phyloP scores from a whole-genome alignment of 176 grass and related monocot species.

The Dendrocalamus sinicus region DNA sequence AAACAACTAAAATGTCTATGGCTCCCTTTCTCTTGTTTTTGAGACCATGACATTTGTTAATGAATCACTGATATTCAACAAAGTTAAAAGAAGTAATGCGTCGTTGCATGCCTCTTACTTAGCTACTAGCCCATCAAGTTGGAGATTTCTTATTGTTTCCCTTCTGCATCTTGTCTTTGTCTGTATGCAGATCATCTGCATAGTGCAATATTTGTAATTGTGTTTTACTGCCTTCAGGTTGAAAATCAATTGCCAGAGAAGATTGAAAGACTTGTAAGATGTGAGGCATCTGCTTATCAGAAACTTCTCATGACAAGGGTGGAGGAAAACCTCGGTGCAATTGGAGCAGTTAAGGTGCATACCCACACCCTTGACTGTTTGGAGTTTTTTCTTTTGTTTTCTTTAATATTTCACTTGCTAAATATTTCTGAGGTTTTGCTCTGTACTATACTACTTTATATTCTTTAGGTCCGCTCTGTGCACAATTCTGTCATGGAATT shows the following conservation, averaged over 20 bases:
- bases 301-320: slow-evolving; percentile 98
- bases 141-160: background rate
- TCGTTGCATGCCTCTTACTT: slow-evolving; percentile 1
- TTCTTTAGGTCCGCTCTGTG: slow-evolving; percentile 76
- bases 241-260: slow-evolving; percentile 96
- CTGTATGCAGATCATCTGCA: slow-evolving; percentile 21
- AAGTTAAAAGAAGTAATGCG: slow-evolving; percentile 15
- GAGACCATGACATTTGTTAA: background rate
- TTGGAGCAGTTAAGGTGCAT: slow-evolving; percentile 84
- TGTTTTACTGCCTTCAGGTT: slow-evolving; percentile 63
- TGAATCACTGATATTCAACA: slow-evolving; percentile 9
- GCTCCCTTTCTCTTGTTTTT: slow-evolving; percentile 19
- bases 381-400: slow-evolving; percentile 41
- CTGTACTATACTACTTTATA: slow-evolving; percentile 31
- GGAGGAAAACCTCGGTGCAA: slow-evolving; percentile 88
- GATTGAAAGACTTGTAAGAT: slow-evolving; percentile 96
- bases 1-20: background rate
- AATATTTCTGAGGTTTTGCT: slow-evolving; percentile 23
- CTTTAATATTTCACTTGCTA: slow-evolving; percentile 38
- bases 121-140: slow-evolving; percentile 24
- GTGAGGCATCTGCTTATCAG: slow-evolving; percentile 97
- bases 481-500: slow-evolving; percentile 99
- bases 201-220: slow-evolving; percentile 34
- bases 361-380: background rate
- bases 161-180: slow-evolving; percentile 11